Base-by-base conservation (phyloP, 129 eudicot genomes). In the Oenanthe sinensis region DNA sequence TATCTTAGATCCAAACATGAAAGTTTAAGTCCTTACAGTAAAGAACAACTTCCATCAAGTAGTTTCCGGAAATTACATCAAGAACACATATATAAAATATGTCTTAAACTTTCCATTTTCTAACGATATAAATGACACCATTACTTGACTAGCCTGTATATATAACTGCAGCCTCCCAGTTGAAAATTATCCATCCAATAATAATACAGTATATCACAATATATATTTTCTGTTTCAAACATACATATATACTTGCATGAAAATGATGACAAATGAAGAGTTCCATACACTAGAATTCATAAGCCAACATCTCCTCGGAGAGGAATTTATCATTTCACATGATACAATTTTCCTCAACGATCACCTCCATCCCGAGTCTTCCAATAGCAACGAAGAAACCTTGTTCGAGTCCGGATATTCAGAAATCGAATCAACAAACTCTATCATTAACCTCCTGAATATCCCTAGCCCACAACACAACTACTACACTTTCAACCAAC, bases 241-340 rank as follows among this genome's bases (percentile, higher is more conserved):
- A 7, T 6, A 44, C 10, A 44, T 44, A 44, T 44, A 44, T 1
- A 33, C 36, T 50, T 54, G 26, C 62, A 22, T 22, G 28, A 20
- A 22, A 22, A 55, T 55, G 63, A 20, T 55, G 67, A 58, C 67
- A n/a, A 14, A 22, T 58, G 83, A 87, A 20, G 94, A 90, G 72
- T 75, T 75, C 6, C 52, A 76, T 48, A 72, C 85, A 33, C 62
- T 90, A 71, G 89, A 90, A 46, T 85, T 90, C 80, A 90, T 90
- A 65, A 85, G 87, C 67, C 84, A 90, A 45, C 91, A 90, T 75
- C 94, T 90, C 47, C 83, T 90, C 3, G 88, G 81, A 17, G 75
- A 39, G n/a, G 93, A 89, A 39, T 75, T 65, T 1, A 28, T 87
- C 78, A 40, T 20, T 36, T 76, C 71, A 1, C 19, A 78, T 1